Conservation (phyloP, 129 eudicot species). For the Artemisia argyi region DNA sequence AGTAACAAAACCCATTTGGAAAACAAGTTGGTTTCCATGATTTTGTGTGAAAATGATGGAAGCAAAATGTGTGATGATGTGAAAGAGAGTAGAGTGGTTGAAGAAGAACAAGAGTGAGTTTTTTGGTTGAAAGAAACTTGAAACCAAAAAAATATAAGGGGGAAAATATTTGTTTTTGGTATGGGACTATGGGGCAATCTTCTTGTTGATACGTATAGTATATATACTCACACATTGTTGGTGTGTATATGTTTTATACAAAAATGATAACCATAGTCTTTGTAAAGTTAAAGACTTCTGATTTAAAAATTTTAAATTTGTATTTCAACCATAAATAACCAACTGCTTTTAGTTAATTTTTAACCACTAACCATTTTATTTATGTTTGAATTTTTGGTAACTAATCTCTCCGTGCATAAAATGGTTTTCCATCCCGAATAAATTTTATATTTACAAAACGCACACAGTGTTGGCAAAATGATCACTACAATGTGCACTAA, state of each 20-base stretch:
- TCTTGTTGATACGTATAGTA: constrained; percentile 25
- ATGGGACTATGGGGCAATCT: constrained; percentile 23
- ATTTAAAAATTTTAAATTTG: no score
- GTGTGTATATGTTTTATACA: not conserved
- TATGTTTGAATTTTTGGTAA: no score
- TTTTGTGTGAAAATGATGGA: constrained; percentile 10
- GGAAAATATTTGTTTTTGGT: constrained; percentile 1
- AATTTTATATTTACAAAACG: no score
- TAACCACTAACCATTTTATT: no score
- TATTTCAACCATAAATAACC: no score
- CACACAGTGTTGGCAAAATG: no score
- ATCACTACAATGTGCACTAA: no score
- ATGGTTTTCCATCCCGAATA: no score
- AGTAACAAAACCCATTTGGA: constrained; percentile 39
- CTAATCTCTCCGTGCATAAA: no score
- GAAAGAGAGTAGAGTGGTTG: constrained; percentile 34
- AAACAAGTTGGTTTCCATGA: constrained; percentile 45
- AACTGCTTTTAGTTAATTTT: no score
- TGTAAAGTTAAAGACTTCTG: no score
- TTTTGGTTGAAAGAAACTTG: constrained; percentile 9
- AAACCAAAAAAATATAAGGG: constrained; percentile 14
- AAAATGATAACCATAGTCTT: no score
- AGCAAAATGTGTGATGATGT: not conserved
- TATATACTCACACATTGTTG: constrained; percentile 30
- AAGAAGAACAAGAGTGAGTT: constrained; percentile 34